Conservation (phyloP, 75 land plant genomes). For the Pinus taeda region DNA sequence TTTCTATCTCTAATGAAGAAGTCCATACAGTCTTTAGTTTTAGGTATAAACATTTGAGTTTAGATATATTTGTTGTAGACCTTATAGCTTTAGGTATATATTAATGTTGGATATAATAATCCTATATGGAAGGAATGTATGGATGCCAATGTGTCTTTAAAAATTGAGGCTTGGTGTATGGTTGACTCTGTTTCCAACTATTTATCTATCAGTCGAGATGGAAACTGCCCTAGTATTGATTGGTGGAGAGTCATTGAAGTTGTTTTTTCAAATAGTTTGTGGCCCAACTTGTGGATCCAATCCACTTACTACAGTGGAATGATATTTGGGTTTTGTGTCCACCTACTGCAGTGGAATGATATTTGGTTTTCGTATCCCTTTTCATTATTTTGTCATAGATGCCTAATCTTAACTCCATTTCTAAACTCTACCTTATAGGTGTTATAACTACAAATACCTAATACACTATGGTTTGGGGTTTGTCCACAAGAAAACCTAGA, state of each 20-base stretch:
- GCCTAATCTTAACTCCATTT: conserved; percentile 66
- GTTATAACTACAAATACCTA: conserved; percentile 61
- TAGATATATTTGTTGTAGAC: background rate
- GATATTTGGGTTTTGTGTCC: conserved; percentile 59
- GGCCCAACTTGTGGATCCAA: conserved; percentile 30
- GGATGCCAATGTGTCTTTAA: background rate
- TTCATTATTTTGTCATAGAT: conserved; percentile 60
- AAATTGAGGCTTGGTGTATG: conserved; percentile 39
- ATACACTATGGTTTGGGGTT: conserved; percentile 44
- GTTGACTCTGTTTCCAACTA: conserved; percentile 46
- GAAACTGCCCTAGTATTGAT: conserved; percentile 50
- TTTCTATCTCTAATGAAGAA: background rate
- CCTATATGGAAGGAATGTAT: background rate
- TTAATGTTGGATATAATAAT: background rate
- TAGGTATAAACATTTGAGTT: background rate
- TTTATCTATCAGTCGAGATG: conserved; percentile 59
- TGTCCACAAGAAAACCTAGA: conserved; percentile 43
- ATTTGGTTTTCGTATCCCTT: background rate
- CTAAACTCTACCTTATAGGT: conserved; percentile 57
- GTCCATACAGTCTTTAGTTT: background rate
- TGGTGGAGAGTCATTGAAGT: conserved; percentile 57
- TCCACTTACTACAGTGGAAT: conserved; percentile 43
- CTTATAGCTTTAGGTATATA: too few relatives aligned
- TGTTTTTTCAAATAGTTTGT: conserved; percentile 53
- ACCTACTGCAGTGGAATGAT: too few relatives aligned